Evolutionary conservation across 2,329 filamentous ascomycete species (phyloP).

Genomic region (Pseudogymnoascus sp.): DNA sequence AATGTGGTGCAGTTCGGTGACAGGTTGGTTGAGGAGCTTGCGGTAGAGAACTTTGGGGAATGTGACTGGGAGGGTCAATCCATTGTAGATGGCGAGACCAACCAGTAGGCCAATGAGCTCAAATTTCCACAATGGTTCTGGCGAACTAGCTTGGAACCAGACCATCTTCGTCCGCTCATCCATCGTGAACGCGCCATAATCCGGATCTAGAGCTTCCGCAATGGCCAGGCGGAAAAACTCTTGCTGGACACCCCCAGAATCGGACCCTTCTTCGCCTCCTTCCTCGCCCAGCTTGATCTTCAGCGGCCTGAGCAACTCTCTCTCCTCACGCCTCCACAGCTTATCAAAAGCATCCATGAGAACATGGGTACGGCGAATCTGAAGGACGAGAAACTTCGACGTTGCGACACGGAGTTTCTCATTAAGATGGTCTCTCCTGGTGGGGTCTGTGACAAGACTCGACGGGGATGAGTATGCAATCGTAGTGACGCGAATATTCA

Average conservation of each 20-base stretch:
- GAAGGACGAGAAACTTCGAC: slow-evolving; percentile 62
- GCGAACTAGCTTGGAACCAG: slow-evolving; percentile 79
- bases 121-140: slow-evolving; percentile 82
- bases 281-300: slow-evolving; percentile 83
- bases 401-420: slow-evolving; percentile 58
- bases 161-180: slow-evolving; percentile 69
- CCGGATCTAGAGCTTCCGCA: slow-evolving; percentile 67
- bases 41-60: slow-evolving; percentile 81
- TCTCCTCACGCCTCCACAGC: slow-evolving; percentile 75
- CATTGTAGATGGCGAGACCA: slow-evolving; percentile 87
- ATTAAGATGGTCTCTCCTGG: slow-evolving; percentile 54
- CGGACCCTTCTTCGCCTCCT: slow-evolving; percentile 77
- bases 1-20: slow-evolving; percentile 67
- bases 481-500: slow-evolving; percentile 47
- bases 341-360: slow-evolving; percentile 74
- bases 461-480: slow-evolving; percentile 41
- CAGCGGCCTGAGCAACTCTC: slow-evolving; percentile 75
- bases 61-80: slow-evolving; percentile 79
- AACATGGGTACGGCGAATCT: slow-evolving; percentile 59
- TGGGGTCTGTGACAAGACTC: slow-evolving; percentile 46
- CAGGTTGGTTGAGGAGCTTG: slow-evolving; percentile 63
- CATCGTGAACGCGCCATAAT: slow-evolving; percentile 71
- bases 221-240: slow-evolving; percentile 89
- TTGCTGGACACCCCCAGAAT: slow-evolving; percentile 91
- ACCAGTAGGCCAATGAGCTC: slow-evolving; percentile 83